A percentile compares a stretch with the other conserved stretches of the same genome.
Evolutionary conservation across 768 basidiomycete genomes (phyloP).

Genomic region (Lactarius sanguifluus): DNA sequence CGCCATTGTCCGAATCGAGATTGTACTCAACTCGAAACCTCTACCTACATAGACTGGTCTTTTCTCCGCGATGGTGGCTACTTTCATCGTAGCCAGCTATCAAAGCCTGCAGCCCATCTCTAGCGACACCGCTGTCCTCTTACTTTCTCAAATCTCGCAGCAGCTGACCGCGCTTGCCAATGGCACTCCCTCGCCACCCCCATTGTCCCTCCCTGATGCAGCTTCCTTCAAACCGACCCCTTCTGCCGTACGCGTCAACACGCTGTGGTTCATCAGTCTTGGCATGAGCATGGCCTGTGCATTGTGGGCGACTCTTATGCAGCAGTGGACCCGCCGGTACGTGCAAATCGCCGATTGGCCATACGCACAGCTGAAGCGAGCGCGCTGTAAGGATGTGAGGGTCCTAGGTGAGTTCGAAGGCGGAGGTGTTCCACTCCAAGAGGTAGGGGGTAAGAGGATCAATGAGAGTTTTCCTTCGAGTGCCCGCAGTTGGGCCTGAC

Average conservation of each 20-base stretch:
- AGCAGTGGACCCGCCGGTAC: slow-evolving; percentile 27
- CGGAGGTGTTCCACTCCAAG: too few species aligned
- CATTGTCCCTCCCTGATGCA: background rate
- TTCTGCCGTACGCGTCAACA: slow-evolving; percentile 23
- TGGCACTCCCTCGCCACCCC: background rate
- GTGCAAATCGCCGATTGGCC: slow-evolving; percentile 21
- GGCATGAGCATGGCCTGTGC: slow-evolving; percentile 21
- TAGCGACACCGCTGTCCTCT: slow-evolving; percentile 9
- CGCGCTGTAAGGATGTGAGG: too few species aligned
- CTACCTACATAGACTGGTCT: slow-evolving; percentile 29
- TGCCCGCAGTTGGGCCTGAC: too few species aligned
- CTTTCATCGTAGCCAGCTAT: slow-evolving; percentile 30
- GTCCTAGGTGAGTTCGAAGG: too few species aligned
- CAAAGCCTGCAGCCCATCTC: slow-evolving; percentile 25
- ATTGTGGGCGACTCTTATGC: slow-evolving; percentile 27
- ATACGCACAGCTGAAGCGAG: slow-evolving; percentile 21
- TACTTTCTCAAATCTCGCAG: slow-evolving; percentile 26
- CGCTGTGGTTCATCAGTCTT: slow-evolving; percentile 26
- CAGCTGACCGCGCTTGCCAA: slow-evolving; percentile 11
- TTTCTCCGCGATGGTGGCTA: slow-evolving; percentile 31
- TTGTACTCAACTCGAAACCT: background rate
- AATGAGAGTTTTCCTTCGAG: too few species aligned
- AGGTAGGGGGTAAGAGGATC: too few species aligned
- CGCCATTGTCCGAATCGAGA: background rate
- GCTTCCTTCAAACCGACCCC: slow-evolving; percentile 5